Evolutionary conservation across 2,329 filamentous ascomycete species (phyloP).

Genomic region (Fusarium stilboides): DNA sequence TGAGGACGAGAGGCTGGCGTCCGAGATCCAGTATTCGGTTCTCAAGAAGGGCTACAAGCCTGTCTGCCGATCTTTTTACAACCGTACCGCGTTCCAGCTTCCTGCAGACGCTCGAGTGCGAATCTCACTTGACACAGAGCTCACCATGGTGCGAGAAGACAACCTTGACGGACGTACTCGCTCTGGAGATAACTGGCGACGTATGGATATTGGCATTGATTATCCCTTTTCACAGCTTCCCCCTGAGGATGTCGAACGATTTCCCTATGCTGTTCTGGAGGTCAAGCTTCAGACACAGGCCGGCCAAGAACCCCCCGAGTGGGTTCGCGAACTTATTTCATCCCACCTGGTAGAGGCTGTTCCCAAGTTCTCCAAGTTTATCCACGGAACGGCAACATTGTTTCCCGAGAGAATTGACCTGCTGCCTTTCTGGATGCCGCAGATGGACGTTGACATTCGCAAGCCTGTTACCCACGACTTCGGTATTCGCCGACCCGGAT

Average conservation of each 20-base stretch:
- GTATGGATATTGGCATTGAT: conserved; percentile 98
- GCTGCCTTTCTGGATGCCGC: conserved; percentile 96
- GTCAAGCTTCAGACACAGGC: conserved; percentile 98
- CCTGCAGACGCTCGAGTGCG: conserved; percentile 96
- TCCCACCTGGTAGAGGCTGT: conserved; percentile 99
- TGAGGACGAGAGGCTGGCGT: conserved; percentile 89
- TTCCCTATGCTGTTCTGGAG: conserved; percentile 96
- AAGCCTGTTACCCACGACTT: conserved; percentile 92
- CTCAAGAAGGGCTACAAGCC: conserved; percentile 89
- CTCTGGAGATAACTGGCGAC: conserved; percentile 91
- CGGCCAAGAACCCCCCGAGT: conserved; percentile 94
- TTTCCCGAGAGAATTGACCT: conserved; percentile 91
- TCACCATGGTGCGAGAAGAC: conserved; percentile 95
- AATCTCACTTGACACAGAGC: conserved; percentile 95
- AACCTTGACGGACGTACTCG: conserved; percentile 86
- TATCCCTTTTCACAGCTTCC: conserved; percentile 93
- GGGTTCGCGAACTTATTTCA: conserved; percentile 93
- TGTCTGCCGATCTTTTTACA: conserved; percentile 96
- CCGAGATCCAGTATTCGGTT: conserved; percentile 94
- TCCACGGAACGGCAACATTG: conserved; percentile 90
- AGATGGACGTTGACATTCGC: conserved; percentile 98
- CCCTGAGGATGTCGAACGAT: conserved; percentile 86
- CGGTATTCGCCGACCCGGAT: conserved; percentile 85
- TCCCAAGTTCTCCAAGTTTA: conserved; percentile 99
- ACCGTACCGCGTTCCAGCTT: conserved; percentile 97